Base-by-base conservation (phyloP, 2,329 filamentous ascomycete genomes). In the Tolypocladium sp. region DNA sequence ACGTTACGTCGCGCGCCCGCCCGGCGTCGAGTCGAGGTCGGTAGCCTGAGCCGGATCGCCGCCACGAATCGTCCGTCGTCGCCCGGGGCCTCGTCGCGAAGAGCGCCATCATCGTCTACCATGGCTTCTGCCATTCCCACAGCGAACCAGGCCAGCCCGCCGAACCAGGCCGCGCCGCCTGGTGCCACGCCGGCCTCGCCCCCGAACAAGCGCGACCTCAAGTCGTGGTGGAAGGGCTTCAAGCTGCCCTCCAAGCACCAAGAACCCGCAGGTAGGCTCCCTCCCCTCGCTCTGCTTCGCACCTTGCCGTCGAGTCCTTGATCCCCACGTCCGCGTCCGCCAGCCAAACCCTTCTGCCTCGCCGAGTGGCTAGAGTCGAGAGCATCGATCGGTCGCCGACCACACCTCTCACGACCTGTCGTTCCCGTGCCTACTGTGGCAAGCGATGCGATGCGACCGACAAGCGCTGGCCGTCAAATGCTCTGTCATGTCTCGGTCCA, bases 151-250 rank as follows among this genome's bases (percentile, higher is more conserved):
- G 67, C 69, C 60, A 72, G 68, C 63, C 69, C 67, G 61, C 66
- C 69, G 56, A 63, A 63, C 57, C 65, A 64, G 54, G 58, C 61
- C 46, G 59, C 66, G 27, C 62, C 66, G 54, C 64, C 67, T 25
- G 64, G 66, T 57, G 67, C 73, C 70, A 74, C 76, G 74, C 68
- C 80, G 71, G 71, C 81, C 71, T 91, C 90, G 49, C 90, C 90
- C 58, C 91, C 91, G 37, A 91, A 86, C 65, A 95, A 89, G 77
- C 86, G 91, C 72, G 92, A 96, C 72, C 80, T 97, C 66, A 89
- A 92, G 67, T 95, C 90, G 61, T 99, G 94, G 94, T 97, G 94
- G 94, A 96, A 92, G 76, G 87, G 88, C 68, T 97, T 99, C 77
- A 94, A 94, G 77, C 83, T 89, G 58, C 79, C 82, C 53, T 75